These are phyloP conservation scores for Microcyclospora tardicrescens DNA, from an alignment of 2,329 filamentous ascomycete genomes.

Conservation along the genomic window DNA sequence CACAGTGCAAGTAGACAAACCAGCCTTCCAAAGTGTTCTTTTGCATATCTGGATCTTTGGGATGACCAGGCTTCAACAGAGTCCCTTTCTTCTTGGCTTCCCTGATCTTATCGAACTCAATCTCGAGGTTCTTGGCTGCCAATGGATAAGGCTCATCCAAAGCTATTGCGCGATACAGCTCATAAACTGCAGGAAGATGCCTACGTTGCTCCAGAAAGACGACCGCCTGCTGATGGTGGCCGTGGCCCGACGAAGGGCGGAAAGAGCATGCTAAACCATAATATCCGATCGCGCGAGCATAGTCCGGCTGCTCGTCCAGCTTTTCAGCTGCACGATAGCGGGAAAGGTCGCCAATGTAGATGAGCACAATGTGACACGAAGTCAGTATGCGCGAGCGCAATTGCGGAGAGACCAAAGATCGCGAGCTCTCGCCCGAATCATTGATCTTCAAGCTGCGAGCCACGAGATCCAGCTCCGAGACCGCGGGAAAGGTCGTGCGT, in stretches of 20 bases:
- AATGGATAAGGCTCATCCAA: conserved; percentile 62
- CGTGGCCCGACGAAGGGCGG: conserved; percentile 63
- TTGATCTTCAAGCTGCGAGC: conserved; percentile 27
- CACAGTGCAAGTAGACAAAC: conserved; percentile 77
- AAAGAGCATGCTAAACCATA: conserved; percentile 72
- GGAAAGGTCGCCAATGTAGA: conserved; percentile 79
- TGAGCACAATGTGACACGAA: conserved; percentile 70
- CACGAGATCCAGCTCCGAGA: conserved; percentile 46
- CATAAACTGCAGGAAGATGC: conserved; percentile 74
- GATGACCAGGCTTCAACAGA: conserved; percentile 29
- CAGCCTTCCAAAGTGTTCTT: conserved; percentile 58
- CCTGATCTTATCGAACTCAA: conserved; percentile 60
- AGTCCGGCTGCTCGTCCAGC: conserved; percentile 59
- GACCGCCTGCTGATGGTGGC: conserved; percentile 83
- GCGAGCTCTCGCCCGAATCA: conserved; percentile 14
- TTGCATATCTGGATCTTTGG: conserved; percentile 37
- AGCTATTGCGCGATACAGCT: conserved; percentile 73
- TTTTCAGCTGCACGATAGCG: conserved; percentile 69
- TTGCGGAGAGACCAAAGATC: conserved; percentile 19
- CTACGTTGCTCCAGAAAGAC: conserved; percentile 66
- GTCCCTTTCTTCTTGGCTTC: conserved; percentile 44
- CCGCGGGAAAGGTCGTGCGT: conserved; percentile 44
- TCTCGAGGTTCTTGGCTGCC: conserved; percentile 62
- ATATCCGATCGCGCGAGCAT: conserved; percentile 68
- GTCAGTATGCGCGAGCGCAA: conserved; percentile 49